Base-by-base conservation (phyloP, 768 basidiomycete species). In the Lactarius evosmus region DNA sequence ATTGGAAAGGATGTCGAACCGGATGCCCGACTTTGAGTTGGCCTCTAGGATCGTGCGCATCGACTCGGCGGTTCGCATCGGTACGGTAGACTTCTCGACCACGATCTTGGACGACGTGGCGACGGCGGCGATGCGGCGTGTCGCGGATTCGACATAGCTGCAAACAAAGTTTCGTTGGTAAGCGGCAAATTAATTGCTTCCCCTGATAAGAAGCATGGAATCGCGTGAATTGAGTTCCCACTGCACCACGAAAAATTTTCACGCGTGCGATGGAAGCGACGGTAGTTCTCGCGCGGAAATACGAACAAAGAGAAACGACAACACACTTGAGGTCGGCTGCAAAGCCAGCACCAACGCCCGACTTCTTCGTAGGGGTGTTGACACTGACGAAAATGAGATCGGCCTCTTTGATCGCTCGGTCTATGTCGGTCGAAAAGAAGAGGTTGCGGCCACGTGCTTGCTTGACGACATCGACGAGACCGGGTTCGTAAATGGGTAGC, bases 31-130 rank as follows among this genome's bases (percentile, higher is more conserved):
- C 73, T 87, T 93, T 41, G 96, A 96, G 82, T 99, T 99, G 69
- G 96, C 95, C 77, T 98, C 95, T 60, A 99, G 87, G 76, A 99
- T 98, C 59, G 93, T 97, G 71, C 96, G 93, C 97, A 99, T 99
- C 22, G 95, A 96, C 77, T 97, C 93, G 65, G 97, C 97, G 7
- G 97, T 99, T 68, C 97, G 88, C 79, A 95, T 98, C 41, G 97
- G 97, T 9, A 99, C 97, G 5, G 97, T 99, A 17, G 96, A 98
- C 77, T 99, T 99, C 74, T 99, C 97, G 65, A 99, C 95, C 58
- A 99, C 97, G 70, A 99, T 98, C 82, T 99, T 99, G 74, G 86
- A 89, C 1, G 90, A 86, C 27, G 80, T 88, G 53, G 97, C 93
- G 62, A 98, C 89, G 50, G 84, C 85, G 49, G 97, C 97, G 69